Base-by-base conservation (phyloP, 345 rosid genomes). In the Heritiera fomes region DNA sequence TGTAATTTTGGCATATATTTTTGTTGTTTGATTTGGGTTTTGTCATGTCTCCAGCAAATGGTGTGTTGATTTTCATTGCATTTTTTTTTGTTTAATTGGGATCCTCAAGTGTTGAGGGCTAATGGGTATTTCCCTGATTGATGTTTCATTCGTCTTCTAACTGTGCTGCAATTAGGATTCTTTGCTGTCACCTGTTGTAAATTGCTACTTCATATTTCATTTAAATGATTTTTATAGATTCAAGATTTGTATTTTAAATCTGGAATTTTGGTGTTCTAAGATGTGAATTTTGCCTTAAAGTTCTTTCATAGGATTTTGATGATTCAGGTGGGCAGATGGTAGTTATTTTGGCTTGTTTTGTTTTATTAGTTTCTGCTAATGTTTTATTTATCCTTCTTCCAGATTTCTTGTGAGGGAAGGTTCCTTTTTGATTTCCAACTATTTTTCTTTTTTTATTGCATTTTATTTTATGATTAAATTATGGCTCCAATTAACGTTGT, bases 61-160 rank as follows among this genome's bases (percentile, higher is more conserved):
- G 71, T 74, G n/a, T 49, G 34, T 52, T 8, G 12, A 32, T 69
- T 78, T 56, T 59, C 45, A 34, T 11, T 68, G 58, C 68, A 55
- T 23, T 34, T 18, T 53, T 45, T 41, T 8, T 56, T 69, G n/a
- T 53, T 28, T 59, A 32, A 40, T 50, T 38, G 7, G 53, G 73
- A 64, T 41, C 60, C 34, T 32, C 53, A 52, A 38, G 17, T 52
- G 50, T 38, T 65, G 7, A 50, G 52, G 47, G 79, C 18, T 41
- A 65, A 64, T 77, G 61, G 79, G 38, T 63, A 14, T 61, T 76
- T 30, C 32, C 71, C 52, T 56, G 6, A 10, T 61, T 75, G 71
- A 34, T 62, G 10, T 46, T 0, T 61, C 71, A 62, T 47, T 62
- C 28, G 15, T 46, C 70, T 47, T 75, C 43, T 75, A 15, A 52